Percentiles rank a stretch among this genome's conserved stretches.
These are phyloP conservation scores for Neofusicoccum cordaticola DNA, from an alignment of 2,329 filamentous ascomycete species.

Conservation along the genomic window DNA sequence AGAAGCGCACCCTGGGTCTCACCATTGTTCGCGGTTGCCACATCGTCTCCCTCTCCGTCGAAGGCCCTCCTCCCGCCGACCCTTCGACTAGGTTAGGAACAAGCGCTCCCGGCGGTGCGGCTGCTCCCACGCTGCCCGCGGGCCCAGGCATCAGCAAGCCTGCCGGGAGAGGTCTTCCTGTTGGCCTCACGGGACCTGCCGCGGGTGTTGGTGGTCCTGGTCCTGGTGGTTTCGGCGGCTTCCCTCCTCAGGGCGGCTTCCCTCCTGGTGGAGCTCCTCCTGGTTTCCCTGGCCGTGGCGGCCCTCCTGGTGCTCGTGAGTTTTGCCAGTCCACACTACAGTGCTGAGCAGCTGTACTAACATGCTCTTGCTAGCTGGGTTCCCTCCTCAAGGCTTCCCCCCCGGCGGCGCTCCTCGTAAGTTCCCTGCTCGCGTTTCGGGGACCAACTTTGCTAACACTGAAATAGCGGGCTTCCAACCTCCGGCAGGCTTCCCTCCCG, in stretches of 20 bases:
- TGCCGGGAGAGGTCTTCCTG: conserved; percentile 78
- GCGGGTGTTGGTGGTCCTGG: conserved; percentile 80
- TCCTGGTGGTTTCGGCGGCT: conserved; percentile 56
- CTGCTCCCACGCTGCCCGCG: conserved; percentile 63
- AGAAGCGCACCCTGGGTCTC: conserved; percentile 94
- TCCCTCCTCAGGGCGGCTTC: conserved; percentile 52
- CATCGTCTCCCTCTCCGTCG: conserved; percentile 91
- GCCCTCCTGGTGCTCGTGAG: conserved; percentile 31
- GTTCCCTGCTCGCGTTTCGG: conserved; percentile 13
- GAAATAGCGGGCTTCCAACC: conserved; percentile 33
- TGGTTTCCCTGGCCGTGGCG: conserved; percentile 30
- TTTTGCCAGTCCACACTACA: neutral
- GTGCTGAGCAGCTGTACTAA: conserved; percentile 17
- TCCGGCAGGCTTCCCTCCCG: conserved; percentile 69
- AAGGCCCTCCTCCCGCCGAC: conserved; percentile 92
- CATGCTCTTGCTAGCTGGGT: conserved; percentile 25
- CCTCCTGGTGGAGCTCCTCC: conserved; percentile 41
- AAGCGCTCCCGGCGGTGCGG: conserved; percentile 64
- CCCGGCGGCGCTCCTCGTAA: conserved; percentile 38
- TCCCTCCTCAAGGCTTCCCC: conserved; percentile 23
- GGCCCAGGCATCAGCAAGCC: conserved; percentile 89
- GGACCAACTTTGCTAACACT: conserved; percentile 15
- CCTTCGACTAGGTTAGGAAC: conserved; percentile 85
- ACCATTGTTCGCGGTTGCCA: conserved; percentile 93
- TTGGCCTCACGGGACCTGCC: conserved; percentile 84